Conservation (phyloP, 805 yeast species). For the Candida sithepensis region DNA sequence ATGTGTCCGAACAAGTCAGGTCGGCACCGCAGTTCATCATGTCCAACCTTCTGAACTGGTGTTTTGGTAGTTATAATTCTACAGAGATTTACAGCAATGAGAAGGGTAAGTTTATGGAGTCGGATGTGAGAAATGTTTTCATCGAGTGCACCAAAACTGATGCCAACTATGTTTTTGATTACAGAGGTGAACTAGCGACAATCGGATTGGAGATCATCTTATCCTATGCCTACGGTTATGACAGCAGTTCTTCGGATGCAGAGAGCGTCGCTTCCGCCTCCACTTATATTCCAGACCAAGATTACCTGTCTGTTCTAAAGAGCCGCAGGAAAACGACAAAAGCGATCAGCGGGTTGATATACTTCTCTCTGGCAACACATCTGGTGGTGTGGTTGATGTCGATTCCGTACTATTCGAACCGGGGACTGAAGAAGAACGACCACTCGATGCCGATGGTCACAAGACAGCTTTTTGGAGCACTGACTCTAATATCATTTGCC, state of each 20-base stretch:
- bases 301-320: constrained; percentile 21
- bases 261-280: constrained; percentile 9
- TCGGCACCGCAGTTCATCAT: constrained; percentile 46
- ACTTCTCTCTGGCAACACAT: constrained; percentile 31
- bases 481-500: constrained; percentile 33
- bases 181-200: constrained; percentile 36
- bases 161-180: constrained; percentile 38
- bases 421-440: constrained; percentile 35
- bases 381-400: constrained; percentile 29
- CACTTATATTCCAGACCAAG: constrained; percentile 22
- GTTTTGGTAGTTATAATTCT: constrained; percentile 38
- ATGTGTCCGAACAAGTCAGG: constrained; percentile 43
- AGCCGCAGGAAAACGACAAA: constrained; percentile 20
- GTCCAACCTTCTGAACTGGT: constrained; percentile 41
- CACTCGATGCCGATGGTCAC: constrained; percentile 29
- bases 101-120: constrained; percentile 4
- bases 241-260: constrained; percentile 2
- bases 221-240: constrained; percentile 45
- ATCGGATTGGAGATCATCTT: constrained; percentile 42
- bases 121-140: background rate
- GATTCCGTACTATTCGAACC: constrained; percentile 34
- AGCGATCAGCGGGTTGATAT: constrained; percentile 30
- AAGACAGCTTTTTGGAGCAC: constrained; percentile 34
- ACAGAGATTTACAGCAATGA: constrained; percentile 6
- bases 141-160: constrained; percentile 18